Base-by-base conservation (phyloP, 169 alveolate species). In the Cryptosporidium sp. region DNA sequence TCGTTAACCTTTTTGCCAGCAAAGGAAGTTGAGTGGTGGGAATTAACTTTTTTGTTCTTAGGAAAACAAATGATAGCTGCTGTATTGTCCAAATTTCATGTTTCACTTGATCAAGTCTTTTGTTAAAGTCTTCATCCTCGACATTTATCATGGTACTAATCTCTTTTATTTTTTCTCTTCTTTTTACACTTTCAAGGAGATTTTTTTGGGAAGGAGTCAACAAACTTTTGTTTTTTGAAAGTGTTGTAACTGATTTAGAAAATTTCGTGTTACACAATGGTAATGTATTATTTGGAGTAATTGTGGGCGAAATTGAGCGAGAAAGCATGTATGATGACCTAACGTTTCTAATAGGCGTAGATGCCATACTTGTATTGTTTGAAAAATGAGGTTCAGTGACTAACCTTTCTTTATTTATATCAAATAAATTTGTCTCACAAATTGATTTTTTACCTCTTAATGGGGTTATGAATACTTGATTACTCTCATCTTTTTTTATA, bases 181-280 rank as follows among this genome's bases (percentile, higher is more conserved):
- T 62, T 65, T 41, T 80, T 5, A 80, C 89, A 23, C 67, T 41
- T 23, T 61, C 61, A 35, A 62, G 68, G n/a, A 80, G 67, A 37
- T 59, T 74, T 62, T 18, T 80, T 65, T 65, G 73, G 23, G 89
- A 80, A 62, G 89, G 89, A 35, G 89, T 80, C 67, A 80, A 45
- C 62, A 80, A 62, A 21, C 39, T 48, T 59, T 41, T 59, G 26
- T 80, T 65, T 80, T 41, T 80, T 14, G 75, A 59, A 55, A 26
- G 86, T 39, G 14, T 80, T 31, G 68, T 23, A 12, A 37, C 51
- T 23, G 89, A 18, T 18, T 59, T 62, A 8, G 73, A 48, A 16
- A 41, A 43, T 39, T 65, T 62, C 14, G 43, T 18, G 33, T 65
- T 31, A 39, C 31, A 21, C 1, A 65, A n/a, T 8, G 50, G 51